Percentiles rank a stretch among this genome's conserved stretches.
phyloP scores from a whole-genome alignment of 371 early-diverging fungal species.

The Scutellospora calospora region DNA sequence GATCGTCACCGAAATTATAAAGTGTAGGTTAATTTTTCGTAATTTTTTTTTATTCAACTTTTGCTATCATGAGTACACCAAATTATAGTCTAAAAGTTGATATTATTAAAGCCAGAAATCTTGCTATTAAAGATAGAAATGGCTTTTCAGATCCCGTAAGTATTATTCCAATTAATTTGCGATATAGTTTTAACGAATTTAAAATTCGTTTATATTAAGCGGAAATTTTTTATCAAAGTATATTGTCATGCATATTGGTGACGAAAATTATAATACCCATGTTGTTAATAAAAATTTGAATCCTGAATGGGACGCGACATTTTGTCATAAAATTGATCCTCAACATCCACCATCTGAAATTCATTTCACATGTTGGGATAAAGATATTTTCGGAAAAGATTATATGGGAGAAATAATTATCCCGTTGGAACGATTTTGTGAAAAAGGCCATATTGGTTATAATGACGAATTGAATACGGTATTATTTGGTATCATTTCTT shows the following conservation, averaged over 20 bases:
- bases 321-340: conserved; percentile 66
- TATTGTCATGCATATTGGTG: conserved; percentile 31
- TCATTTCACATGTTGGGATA: conserved; percentile 68
- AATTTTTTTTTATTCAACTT: too few species aligned
- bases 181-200: not conserved
- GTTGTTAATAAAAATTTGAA: conserved; percentile 73
- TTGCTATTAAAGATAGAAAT: conserved; percentile 48
- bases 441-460: conserved; percentile 10
- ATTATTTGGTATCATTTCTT: not conserved
- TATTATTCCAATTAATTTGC: not conserved
- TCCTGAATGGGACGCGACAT: conserved; percentile 80
- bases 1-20: too few species aligned
- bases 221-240: conserved; percentile 24
- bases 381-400: conserved; percentile 65
- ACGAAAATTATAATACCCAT: conserved; percentile 55
- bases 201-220: not conserved
- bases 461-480: conserved; percentile 27
- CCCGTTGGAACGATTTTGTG: conserved; percentile 59
- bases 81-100: conserved; percentile 32
- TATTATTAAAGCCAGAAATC: conserved; percentile 37
- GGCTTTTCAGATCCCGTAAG: conserved; percentile 47
- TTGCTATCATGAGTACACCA: not conserved
- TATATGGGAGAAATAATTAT: conserved; percentile 72
- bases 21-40: too few species aligned
- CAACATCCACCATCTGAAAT: conserved; percentile 57